Conservation (phyloP, 768 basidiomycete genomes). For the Pleurotus salmoneostramineus region DNA sequence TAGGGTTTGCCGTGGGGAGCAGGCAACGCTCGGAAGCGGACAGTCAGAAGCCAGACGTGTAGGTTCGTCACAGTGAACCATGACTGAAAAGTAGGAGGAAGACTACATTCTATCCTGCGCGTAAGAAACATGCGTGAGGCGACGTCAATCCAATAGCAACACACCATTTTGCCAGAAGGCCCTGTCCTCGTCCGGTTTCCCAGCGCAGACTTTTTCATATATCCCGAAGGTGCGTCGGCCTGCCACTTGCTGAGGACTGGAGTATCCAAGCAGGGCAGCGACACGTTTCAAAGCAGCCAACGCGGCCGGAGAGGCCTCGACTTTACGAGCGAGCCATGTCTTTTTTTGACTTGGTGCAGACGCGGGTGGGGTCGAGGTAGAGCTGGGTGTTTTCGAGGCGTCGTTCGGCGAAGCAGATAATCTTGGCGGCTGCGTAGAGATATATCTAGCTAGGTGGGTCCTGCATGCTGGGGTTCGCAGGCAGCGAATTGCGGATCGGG, state of each 20-base stretch:
- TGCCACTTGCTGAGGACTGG: constrained; percentile 56
- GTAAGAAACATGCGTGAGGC: constrained; percentile 1
- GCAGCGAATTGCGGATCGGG: neutral
- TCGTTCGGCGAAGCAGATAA: neutral
- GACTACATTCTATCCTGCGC: constrained; percentile 56
- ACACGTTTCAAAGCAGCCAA: constrained; percentile 42
- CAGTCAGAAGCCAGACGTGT: constrained; percentile 88
- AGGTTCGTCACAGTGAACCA: constrained; percentile 95
- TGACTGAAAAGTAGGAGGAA: constrained; percentile 93
- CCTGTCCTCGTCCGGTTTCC: constrained; percentile 53
- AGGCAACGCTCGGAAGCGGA: constrained; percentile 83
- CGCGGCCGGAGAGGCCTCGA: constrained; percentile 46
- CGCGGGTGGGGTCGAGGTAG: neutral
- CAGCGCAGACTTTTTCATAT: constrained; percentile 54
- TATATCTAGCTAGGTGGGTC: neutral
- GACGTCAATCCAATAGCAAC: constrained; percentile 14
- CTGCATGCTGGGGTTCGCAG: neutral
- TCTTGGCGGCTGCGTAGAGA: neutral
- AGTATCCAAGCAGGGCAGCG: constrained; percentile 54
- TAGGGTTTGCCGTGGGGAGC: constrained; percentile 59
- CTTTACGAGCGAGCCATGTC: constrained; percentile 53
- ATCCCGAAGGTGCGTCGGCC: constrained; percentile 53
- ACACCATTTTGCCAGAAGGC: constrained; percentile 65
- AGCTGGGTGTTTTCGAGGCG: neutral
- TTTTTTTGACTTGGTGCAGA: constrained; percentile 17